Evolutionary conservation across 140 eudicot species (phyloP).

Genomic region (Anethum foeniculum): DNA sequence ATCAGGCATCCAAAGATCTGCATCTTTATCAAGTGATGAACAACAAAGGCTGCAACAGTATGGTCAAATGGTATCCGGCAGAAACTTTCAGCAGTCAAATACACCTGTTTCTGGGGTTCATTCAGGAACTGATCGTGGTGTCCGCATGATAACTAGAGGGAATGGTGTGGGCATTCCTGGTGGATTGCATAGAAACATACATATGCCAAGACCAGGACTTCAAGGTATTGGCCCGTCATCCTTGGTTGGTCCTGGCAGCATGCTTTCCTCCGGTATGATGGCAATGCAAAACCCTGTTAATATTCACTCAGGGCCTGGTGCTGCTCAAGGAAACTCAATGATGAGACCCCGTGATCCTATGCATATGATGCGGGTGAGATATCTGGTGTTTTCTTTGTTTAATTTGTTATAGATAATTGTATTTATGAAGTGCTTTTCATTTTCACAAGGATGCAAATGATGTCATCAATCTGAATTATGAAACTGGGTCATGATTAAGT

Average conservation of each 20-base stretch:
- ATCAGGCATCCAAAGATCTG: constrained; percentile 58
- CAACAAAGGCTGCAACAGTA: constrained; percentile 73
- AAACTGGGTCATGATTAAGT: neutral
- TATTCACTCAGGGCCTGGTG: constrained; percentile 41
- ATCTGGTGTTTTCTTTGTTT: neutral
- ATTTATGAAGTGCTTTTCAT: neutral
- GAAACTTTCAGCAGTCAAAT: constrained; percentile 54
- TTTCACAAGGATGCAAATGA: neutral
- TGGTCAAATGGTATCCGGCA: constrained; percentile 52
- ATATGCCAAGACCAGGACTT: constrained; percentile 53
- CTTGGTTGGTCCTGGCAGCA: constrained; percentile 37
- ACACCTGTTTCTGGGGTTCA: constrained; percentile 53
- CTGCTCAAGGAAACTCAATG: constrained; percentile 71
- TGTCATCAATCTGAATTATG: neutral
- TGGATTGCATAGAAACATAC: constrained; percentile 49
- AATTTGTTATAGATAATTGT: neutral
- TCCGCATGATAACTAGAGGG: constrained; percentile 55
- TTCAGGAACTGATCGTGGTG: constrained; percentile 61
- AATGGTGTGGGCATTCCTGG: constrained; percentile 45
- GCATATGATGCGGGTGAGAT: constrained; percentile 63
- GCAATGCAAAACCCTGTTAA: constrained; percentile 36
- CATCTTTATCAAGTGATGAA: constrained; percentile 61
- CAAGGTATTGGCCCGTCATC: constrained; percentile 55
- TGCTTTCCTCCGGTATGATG: constrained; percentile 35
- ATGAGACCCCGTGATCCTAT: constrained; percentile 60